Conservation (phyloP, 305 asterid genomes). For the Striga hermonthica region DNA sequence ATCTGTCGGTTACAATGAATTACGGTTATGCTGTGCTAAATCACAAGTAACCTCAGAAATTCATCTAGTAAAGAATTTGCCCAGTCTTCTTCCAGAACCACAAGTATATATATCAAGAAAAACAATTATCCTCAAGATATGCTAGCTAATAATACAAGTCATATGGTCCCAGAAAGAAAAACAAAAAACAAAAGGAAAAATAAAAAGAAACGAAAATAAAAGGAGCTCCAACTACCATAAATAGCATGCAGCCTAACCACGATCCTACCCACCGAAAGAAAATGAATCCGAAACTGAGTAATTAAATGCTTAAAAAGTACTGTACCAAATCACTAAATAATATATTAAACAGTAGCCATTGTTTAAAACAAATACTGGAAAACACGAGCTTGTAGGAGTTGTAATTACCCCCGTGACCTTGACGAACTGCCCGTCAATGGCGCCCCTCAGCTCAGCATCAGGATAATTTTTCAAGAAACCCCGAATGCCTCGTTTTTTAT, state of each 20-base stretch:
- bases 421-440: conserved; percentile 84
- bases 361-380: conserved; percentile 18
- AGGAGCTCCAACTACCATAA: conserved; percentile 22
- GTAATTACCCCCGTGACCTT: conserved; percentile 96
- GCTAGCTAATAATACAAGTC: conserved; percentile 21
- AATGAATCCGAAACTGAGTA: conserved; percentile 15
- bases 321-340: conserved; percentile 5
- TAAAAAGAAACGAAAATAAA: not conserved
- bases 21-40: conserved; percentile 8
- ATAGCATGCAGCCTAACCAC: conserved; percentile 20
- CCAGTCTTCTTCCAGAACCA: conserved; percentile 14
- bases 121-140: conserved; percentile 3
- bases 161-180: conserved; percentile 35
- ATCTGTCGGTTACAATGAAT: not conserved
- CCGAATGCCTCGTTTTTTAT: conserved; percentile 52
- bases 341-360: conserved; percentile 8
- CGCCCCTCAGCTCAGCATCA: conserved; percentile 68
- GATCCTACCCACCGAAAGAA: not conserved
- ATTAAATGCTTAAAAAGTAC: conserved; percentile 21
- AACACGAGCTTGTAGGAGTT: not conserved
- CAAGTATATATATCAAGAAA: not conserved
- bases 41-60: conserved; percentile 14
- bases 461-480: conserved; percentile 50
- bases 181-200: not conserved
- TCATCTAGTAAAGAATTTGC: not conserved